A percentile compares a stretch with the other conserved stretches of the same genome.
phyloP scores from a whole-genome alignment of 169 alveolate species.

The Eimeria necatrix region DNA sequence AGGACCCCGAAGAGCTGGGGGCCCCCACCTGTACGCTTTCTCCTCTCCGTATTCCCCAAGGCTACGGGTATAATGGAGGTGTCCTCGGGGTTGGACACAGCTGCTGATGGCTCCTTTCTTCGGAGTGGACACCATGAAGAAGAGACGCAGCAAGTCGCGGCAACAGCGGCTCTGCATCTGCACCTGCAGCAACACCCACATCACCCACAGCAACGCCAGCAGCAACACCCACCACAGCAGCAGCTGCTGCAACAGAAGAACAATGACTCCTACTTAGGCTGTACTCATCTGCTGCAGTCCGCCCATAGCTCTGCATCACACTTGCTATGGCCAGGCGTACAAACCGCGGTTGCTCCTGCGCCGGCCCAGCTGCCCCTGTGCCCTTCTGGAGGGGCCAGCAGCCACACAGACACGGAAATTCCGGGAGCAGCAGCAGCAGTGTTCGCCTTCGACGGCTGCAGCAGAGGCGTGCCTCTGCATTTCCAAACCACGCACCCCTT shows the following conservation, averaged over 20 bases:
- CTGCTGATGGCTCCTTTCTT: not conserved
- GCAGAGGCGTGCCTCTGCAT: not conserved
- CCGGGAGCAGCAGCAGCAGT: constrained; percentile 40
- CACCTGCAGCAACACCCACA: constrained; percentile 43
- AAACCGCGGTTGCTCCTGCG: not conserved
- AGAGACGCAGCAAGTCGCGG: constrained; percentile 28
- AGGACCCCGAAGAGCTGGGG: not conserved
- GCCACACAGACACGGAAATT: not conserved
- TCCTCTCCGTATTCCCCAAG: not conserved
- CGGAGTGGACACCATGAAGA: not conserved
- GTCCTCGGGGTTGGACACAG: not conserved
- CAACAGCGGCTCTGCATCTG: constrained; percentile 26
- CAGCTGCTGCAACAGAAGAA: constrained; percentile 31
- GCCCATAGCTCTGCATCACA: constrained; percentile 17
- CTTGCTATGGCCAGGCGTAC: not conserved
- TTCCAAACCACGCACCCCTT: not conserved
- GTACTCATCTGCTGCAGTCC: not conserved
- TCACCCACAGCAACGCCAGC: constrained; percentile 28
- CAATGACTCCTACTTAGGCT: not conserved
- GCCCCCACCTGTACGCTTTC: not conserved
- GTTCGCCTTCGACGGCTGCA: constrained; percentile 38
- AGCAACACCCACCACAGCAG: constrained; percentile 2
- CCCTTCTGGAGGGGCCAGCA: not conserved
- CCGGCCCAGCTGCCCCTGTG: not conserved
- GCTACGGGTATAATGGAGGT: not conserved